phyloP scores from a whole-genome alignment of 106 monocot genomes.

The Hemerocallis citrina region DNA sequence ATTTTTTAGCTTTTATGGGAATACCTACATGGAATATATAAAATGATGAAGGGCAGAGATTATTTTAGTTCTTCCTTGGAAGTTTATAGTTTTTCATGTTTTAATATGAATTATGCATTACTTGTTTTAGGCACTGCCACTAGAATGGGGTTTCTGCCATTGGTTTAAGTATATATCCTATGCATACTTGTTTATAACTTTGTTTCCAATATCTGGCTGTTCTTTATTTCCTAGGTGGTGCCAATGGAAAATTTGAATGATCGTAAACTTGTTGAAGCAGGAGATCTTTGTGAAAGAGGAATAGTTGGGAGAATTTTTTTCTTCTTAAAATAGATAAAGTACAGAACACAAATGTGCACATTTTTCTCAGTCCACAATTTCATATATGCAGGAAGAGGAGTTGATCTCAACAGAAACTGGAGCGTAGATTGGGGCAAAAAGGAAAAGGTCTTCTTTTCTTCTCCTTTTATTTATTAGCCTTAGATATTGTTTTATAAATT shows the following conservation, averaged over 20 bases:
- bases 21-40: too few species aligned
- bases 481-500: too few species aligned
- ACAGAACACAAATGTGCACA: neutral
- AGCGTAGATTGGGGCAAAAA: constrained; percentile 98
- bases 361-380: constrained; percentile 1
- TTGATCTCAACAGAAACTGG: constrained; percentile 99
- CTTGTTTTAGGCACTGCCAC: too few species aligned
- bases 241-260: constrained; percentile 99
- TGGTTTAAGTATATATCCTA: too few species aligned
- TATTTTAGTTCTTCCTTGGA: too few species aligned
- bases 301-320: constrained; percentile 37
- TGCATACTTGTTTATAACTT: too few species aligned
- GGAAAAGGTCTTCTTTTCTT: constrained; percentile 56
- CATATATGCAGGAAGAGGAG: constrained; percentile 78
- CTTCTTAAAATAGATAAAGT: neutral
- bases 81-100: too few species aligned
- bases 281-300: constrained; percentile 95
- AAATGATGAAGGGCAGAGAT: too few species aligned
- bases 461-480: neutral
- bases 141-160: too few species aligned
- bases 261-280: constrained; percentile 77
- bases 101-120: too few species aligned
- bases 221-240: constrained; percentile 49
- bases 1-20: too few species aligned
- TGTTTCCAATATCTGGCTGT: too few species aligned